A percentile compares a stretch with the other conserved stretches of the same genome.
Evolutionary conservation across 2,329 filamentous ascomycete species (phyloP).

Genomic region (Raffaelea ambrosiae): DNA sequence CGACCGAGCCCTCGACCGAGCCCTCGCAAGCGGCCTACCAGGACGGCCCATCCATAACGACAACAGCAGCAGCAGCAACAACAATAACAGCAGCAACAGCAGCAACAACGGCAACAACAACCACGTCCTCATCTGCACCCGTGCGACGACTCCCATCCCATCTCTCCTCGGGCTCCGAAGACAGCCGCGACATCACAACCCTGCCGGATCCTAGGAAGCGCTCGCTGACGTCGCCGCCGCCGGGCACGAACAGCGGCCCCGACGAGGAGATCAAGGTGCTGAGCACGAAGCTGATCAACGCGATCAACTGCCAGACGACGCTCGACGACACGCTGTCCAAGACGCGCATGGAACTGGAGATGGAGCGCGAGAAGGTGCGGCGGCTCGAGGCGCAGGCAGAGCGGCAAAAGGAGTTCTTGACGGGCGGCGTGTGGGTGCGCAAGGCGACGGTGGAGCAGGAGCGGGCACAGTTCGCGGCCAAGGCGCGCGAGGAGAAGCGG

Average conservation of each 20-base stretch:
- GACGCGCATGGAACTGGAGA: conserved; percentile 74
- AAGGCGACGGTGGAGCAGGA: conserved; percentile 68
- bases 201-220: conserved; percentile 56
- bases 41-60: too few relatives aligned
- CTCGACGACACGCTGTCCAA: conserved; percentile 82
- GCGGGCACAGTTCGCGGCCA: conserved; percentile 49
- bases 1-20: too few relatives aligned
- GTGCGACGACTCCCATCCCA: conserved; percentile 4
- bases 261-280: conserved; percentile 75
- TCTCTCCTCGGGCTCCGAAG: conserved; percentile 28
- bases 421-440: conserved; percentile 66
- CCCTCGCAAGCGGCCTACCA: too few relatives aligned
- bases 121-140: not conserved
- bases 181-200: conserved; percentile 58
- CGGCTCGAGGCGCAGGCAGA: conserved; percentile 59
- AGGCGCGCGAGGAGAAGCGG: conserved; percentile 56
- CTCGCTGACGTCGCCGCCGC: conserved; percentile 36
- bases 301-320: conserved; percentile 91
- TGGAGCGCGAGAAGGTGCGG: conserved; percentile 57
- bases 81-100: too few relatives aligned
- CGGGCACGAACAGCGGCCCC: conserved; percentile 31
- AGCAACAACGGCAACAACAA: too few relatives aligned
- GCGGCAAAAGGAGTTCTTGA: conserved; percentile 62
- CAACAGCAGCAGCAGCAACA: too few relatives aligned
- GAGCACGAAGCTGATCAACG: conserved; percentile 92